phyloP scores from a whole-genome alignment of 352 stramenopile species.

The Phytophthora cryptogea region DNA sequence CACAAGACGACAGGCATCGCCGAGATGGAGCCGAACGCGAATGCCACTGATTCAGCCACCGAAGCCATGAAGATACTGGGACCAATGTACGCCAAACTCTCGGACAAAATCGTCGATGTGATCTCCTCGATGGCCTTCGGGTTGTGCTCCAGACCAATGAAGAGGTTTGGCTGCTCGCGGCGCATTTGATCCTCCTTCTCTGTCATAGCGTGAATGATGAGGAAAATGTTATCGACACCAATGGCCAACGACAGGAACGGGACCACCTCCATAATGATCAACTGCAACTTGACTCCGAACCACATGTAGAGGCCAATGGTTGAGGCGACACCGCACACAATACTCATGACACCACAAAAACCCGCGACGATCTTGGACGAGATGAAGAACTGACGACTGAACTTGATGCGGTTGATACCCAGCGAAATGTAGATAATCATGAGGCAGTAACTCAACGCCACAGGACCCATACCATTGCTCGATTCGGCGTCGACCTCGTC shows the following conservation, averaged over 20 bases:
- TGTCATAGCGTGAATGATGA: slow-evolving; percentile 62
- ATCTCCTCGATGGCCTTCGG: slow-evolving; percentile 46
- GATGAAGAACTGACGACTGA: slow-evolving; percentile 51
- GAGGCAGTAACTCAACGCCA: slow-evolving; percentile 55
- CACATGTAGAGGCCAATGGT: slow-evolving; percentile 73
- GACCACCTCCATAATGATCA: slow-evolving; percentile 77
- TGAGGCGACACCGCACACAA: slow-evolving; percentile 57
- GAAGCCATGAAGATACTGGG: slow-evolving; percentile 75
- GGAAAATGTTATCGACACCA: slow-evolving; percentile 75
- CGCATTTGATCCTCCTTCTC: slow-evolving; percentile 49
- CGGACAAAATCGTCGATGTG: slow-evolving; percentile 40
- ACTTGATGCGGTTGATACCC: slow-evolving; percentile 67
- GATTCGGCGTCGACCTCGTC: slow-evolving; percentile 66
- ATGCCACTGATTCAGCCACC: slow-evolving; percentile 53
- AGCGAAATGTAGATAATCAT: slow-evolving; percentile 76
- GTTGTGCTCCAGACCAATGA: slow-evolving; percentile 47
- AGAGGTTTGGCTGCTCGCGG: slow-evolving; percentile 40
- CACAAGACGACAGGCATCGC: slow-evolving; percentile 69
- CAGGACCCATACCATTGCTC: slow-evolving; percentile 52
- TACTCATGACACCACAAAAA: slow-evolving; percentile 62
- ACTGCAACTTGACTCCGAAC: slow-evolving; percentile 60
- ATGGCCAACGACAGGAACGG: slow-evolving; percentile 71
- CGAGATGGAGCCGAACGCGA: slow-evolving; percentile 63
- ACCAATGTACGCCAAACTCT: slow-evolving; percentile 53
- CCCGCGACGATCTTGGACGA: slow-evolving; percentile 60